Evolutionary conservation across 1,284 basidiomycete species (phyloP), one percentile per base, ranked within the genome.

Genomic region (Afroboletus lepidellus): DNA sequence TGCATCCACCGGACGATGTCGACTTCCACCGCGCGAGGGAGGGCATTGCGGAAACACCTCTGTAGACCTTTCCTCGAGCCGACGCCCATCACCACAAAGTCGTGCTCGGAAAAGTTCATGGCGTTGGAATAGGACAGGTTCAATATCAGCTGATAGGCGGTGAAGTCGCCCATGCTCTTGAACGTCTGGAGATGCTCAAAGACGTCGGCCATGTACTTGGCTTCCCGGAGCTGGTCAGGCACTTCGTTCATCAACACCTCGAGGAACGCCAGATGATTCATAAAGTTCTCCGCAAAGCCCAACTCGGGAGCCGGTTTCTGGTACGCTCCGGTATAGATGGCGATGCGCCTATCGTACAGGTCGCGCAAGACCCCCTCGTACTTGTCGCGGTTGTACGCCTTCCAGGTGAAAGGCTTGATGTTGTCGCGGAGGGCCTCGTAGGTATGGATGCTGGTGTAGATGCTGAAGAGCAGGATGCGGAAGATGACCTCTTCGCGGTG

Each of bases 321-420:
- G 68, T 81, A 87, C 12, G 84, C 75, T n/a, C 75, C 76, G 0
- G 84, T 85, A 58, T 85, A 86, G 20, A 87, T 70, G 3, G 74
- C 44, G 41, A 65, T 60, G 12, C 74, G 72, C 12, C 52, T 56
- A 23, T 68, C 54, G 48, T 72, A 71, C 18, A 77, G 72, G 13
- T 60, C 53, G 12, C 66, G 63, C 20, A 87, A 73, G 25, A 84
- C 77, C 5, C 58, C 60, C 41, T 69, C 63, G 56, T 86, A 87
- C 18, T 70, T 60, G 11, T 67, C 59, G 11, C 76, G 74, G 38
- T 75, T 63, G 59, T 80, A 87, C 12, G 63, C 65, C 42, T 68
- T 58, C 77, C 80, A 83, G 33, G 75, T 79, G 36, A 83, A 74
- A 2, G 77, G 74, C 8, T 77, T 75, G n/a, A 84, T 69, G 0